Evolutionary conservation across 1,284 basidiomycete species (phyloP), one percentile per base, ranked within the genome.

Genomic region (Sanghuangporus sanghuang): DNA sequence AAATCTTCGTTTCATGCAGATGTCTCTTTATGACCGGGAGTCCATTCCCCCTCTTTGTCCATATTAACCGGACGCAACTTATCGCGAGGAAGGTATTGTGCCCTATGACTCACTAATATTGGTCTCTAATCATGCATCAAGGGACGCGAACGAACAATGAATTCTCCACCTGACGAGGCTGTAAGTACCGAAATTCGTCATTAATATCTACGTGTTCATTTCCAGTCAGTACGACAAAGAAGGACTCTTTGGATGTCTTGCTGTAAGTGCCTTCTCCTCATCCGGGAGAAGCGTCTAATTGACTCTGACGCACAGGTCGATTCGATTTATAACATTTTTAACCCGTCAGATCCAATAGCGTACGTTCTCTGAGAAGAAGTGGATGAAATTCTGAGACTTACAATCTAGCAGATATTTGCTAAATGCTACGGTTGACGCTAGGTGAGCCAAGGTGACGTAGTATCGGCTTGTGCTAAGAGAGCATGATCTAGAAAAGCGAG

Each of bases 21-120:
- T 76, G 75, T 65, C 72, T 82, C 18, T 84, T 81, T 70, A 73
- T 80, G 7, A 73, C 77, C 14, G 83, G 83, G 5, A 80, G 79
- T 59, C 83, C 83, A 0, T 71, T 83, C 1, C 78, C 80, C 0
- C 73, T 85, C 35, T 82, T 83, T 69, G 72, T 82, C 11, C 81
- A 81, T 65, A 71, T 85, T 6, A 76, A 81, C 59, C 78, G 80
- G 49, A 76, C 79, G 0, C 81, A 82, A 66, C 68, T 83, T 16
- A 80, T 83, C 66, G 81, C 83, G 0, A 72, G 82, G 16, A 77
- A 77, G 67, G 73, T 72, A 36, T n/a, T 27, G 12, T 50, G 35
- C 35, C 8, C 23, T 49, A n/a, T 11, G 35, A 55, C 18, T 6
- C 58, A 23, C 11, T 3, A 14, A 36, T 21, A 6, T 44, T 48